Evolutionary conservation across 352 stramenopile genomes (phyloP).

Genomic region (Phytophthora macrochlamydospora): DNA sequence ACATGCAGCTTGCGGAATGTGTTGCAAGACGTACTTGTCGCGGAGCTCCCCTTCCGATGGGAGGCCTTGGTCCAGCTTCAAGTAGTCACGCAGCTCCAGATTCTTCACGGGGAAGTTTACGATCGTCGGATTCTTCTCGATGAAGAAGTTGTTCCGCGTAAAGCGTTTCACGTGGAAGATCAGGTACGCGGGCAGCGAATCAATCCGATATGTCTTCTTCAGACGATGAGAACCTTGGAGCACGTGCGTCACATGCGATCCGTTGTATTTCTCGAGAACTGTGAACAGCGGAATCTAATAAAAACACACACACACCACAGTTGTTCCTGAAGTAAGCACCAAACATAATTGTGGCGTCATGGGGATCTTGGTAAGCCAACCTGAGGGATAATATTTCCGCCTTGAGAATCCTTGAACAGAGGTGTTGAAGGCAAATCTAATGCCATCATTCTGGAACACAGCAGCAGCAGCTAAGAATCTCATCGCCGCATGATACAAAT

Average conservation of each 20-base stretch:
- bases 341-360: too few species aligned
- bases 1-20: not conserved
- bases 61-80: slow-evolving; percentile 60
- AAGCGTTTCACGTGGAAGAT: slow-evolving; percentile 98
- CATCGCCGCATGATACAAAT: not conserved
- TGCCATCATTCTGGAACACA: slow-evolving; percentile 90
- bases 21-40: slow-evolving; percentile 30
- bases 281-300: slow-evolving; percentile 95
- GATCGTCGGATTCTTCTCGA: slow-evolving; percentile 99
- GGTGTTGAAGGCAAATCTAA: slow-evolving; percentile 98
- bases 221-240: slow-evolving; percentile 82
- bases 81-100: slow-evolving; percentile 94
- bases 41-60: slow-evolving; percentile 60
- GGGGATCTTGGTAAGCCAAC: slow-evolving; percentile 21
- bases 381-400: slow-evolving; percentile 97
- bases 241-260: slow-evolving; percentile 79
- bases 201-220: slow-evolving; percentile 94
- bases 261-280: slow-evolving; percentile 98
- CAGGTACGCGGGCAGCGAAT: slow-evolving; percentile 93
- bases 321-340: too few species aligned
- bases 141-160: slow-evolving; percentile 97
- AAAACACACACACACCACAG: not conserved
- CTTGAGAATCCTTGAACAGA: slow-evolving; percentile 98
- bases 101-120: slow-evolving; percentile 99
- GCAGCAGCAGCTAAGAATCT: slow-evolving; percentile 4